Percentiles rank a stretch among this genome's conserved stretches.
Evolutionary conservation across 352 stramenopile species (phyloP).

Genomic region (Globisporangium acanthophoron): DNA sequence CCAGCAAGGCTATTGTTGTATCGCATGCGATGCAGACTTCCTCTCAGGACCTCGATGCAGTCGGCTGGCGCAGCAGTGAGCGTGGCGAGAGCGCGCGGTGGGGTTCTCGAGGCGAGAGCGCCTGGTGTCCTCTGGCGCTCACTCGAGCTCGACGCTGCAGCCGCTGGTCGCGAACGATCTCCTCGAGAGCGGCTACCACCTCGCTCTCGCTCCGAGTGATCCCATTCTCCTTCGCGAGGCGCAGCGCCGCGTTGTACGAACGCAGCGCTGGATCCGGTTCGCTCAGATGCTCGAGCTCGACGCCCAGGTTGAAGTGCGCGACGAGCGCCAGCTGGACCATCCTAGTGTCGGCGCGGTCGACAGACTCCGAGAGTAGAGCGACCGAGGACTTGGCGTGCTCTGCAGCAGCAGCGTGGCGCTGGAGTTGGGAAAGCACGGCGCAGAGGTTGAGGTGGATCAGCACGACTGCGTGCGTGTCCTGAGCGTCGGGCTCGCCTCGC

Average conservation of each 20-base stretch:
- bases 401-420: slow-evolving; percentile 33
- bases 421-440: slow-evolving; percentile 51
- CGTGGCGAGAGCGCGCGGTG: slow-evolving; percentile 1
- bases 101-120: background rate
- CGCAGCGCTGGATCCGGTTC: slow-evolving; percentile 17
- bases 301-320: slow-evolving; percentile 52
- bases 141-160: background rate
- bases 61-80: background rate
- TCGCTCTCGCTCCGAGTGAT: slow-evolving; percentile 16
- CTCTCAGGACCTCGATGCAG: background rate
- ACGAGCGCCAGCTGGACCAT: slow-evolving; percentile 33
- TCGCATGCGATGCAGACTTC: too few species aligned
- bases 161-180: slow-evolving; percentile 17
- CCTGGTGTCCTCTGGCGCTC: background rate
- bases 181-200: slow-evolving; percentile 19
- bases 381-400: slow-evolving; percentile 43
- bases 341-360: background rate
- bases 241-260: slow-evolving; percentile 20
- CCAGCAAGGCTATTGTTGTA: too few species aligned
- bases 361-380: slow-evolving; percentile 15
- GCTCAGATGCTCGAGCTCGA: slow-evolving; percentile 51
- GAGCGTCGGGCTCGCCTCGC: background rate
- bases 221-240: slow-evolving; percentile 12
- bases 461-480: slow-evolving; percentile 20
- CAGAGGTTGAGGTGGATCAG: slow-evolving; percentile 60